Evolutionary conservation across 148 eudicot species (phyloP), one percentile per base, ranked within the genome.

Genomic region (Camellia sinensis): DNA sequence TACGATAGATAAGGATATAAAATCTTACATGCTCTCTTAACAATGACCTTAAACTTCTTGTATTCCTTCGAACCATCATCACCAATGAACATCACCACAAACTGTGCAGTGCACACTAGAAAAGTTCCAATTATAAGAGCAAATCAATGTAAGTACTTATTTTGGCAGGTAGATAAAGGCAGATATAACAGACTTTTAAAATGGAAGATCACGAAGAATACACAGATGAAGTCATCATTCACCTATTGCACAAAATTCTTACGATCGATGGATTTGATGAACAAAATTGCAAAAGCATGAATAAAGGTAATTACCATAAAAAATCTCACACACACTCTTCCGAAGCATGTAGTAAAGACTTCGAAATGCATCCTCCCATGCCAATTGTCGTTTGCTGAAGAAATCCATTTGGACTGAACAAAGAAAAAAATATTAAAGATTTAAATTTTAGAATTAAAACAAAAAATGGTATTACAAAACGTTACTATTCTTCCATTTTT

Each of bases 301-400:
- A 37, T 45, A 72, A 73, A 75, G 67, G 46, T 53, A 68, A 83
- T 83, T 92, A 94, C 99, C 99, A 82, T 94, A 97, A 84, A 97
- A 97, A 7, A 97, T 41, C 80, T 88, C 83, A 79, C 99, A 97
- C 18, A 64, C 70, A 62, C 88, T 86, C 88, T 88, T 97, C 81
- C 99, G 85, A 41, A 97, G 83, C 93, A 89, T 86, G 91, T 91
- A 94, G 81, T 94, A 97, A 21, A 97, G 93, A 83, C 90, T 91
- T 56, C 99, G 92, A 83, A 94, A 94, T 48, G 98, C 90, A 64
- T 92, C 98, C 82, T 97, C 95, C 99, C 99, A 97, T 70, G 93
- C 91, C n/a, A 81, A 71, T 67, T 94, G 97, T 14, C 99, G 91
- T 84, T 90, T 90, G 80, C 76, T 88, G 78, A 92, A 82, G 84